Evolutionary conservation across 1,284 basidiomycete species (phyloP).

Genomic region (Sporisorium scitamineum): DNA sequence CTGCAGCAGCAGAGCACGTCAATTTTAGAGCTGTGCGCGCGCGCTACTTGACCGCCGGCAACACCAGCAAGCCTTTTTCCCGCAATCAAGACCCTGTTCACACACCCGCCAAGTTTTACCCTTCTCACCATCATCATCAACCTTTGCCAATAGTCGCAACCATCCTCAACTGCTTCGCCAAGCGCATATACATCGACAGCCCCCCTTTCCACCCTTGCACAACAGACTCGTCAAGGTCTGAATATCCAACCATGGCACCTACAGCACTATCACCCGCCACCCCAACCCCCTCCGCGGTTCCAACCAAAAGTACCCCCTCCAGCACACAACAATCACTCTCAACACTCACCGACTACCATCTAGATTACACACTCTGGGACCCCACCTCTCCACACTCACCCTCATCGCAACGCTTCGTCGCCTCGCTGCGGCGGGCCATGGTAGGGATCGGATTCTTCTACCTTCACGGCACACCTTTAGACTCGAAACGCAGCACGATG

Average conservation of each 20-base stretch:
- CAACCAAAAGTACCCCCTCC: neutral
- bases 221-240: neutral
- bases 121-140: neutral
- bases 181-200: neutral
- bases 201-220: too few relatives aligned
- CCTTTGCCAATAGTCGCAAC: too few relatives aligned
- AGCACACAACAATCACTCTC: slow-evolving; percentile 36
- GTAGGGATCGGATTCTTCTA: slow-evolving; percentile 62
- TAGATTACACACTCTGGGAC: slow-evolving; percentile 44
- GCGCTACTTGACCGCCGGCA: slow-evolving; percentile 32
- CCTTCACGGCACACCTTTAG: slow-evolving; percentile 49
- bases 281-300: neutral
- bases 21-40: neutral
- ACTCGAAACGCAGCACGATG: slow-evolving; percentile 23
- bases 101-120: neutral
- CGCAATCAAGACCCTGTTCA: neutral
- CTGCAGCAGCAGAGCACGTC: slow-evolving; percentile 31
- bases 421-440: slow-evolving; percentile 41
- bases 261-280: slow-evolving; percentile 9
- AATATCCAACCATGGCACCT: slow-evolving; percentile 19
- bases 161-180: neutral
- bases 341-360: slow-evolving; percentile 30
- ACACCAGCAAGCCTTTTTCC: neutral
- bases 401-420: slow-evolving; percentile 36
- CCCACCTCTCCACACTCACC: slow-evolving; percentile 11